These are phyloP conservation scores for Dictyostelium intermedium DNA, from an alignment of 78 protist genomes.

Conservation along the genomic window DNA sequence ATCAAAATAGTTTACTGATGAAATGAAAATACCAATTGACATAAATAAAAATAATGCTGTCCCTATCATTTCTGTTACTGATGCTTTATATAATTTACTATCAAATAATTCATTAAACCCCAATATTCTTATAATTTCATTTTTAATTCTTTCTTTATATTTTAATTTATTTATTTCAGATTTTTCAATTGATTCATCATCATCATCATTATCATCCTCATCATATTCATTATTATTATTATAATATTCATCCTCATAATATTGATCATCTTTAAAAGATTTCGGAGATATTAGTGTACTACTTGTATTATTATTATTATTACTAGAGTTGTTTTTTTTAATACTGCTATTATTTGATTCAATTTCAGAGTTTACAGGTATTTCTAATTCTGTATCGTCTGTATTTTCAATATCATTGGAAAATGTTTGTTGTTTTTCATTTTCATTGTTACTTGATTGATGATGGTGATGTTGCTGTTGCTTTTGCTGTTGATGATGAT, in stretches of 20 bases:
- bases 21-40: background rate
- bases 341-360: background rate
- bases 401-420: no score
- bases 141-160: background rate
- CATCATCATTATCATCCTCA: background rate
- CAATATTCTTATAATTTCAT: background rate
- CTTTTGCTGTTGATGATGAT: background rate
- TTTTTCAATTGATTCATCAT: background rate
- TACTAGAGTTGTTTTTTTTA: background rate
- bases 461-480: background rate
- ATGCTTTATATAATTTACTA: background rate
- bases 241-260: background rate
- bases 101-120: background rate
- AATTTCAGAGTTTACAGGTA: background rate
- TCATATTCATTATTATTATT: background rate
- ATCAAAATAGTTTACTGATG: slow-evolving; percentile 12
- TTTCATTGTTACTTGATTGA: background rate
- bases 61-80: slow-evolving; percentile 26
- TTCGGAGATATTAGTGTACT: background rate
- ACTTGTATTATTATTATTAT: background rate
- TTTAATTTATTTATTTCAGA: background rate
- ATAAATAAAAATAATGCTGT: slow-evolving; percentile 5
- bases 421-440: no score
- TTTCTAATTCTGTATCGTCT: background rate
- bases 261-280: background rate